Evolutionary conservation across 305 asterid genomes (phyloP), one percentile per base, ranked within the genome.

Genomic region (Withania somnifera): DNA sequence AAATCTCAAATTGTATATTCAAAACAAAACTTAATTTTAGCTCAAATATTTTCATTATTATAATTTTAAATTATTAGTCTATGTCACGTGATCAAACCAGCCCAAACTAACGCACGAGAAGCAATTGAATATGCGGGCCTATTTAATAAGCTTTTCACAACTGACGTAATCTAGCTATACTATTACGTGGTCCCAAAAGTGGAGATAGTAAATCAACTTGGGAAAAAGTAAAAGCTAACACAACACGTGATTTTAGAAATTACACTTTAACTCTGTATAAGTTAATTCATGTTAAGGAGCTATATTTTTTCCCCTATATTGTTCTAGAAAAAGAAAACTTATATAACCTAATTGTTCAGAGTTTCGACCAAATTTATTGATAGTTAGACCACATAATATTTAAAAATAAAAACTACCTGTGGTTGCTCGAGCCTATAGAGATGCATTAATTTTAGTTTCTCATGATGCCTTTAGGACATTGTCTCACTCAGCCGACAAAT

Each of bases 401-500:
- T 34, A 66, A 66, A 17, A 32, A 1, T 7, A 15, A 64, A 15
- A 64, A 6, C 14, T 34, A 32, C 17, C 2, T 66, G 3, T 36
- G 51, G 52, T 40, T 10, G 34, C 77, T 68, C 17, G 15, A 19
- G 28, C 4, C 3, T 38, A 38, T 30, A 30, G 4, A 30, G 4
- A 4, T 30, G 4, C 34, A 1, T 4, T 4, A 2, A 17, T 22
- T 14, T 19, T 11, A 40, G 22, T 45, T 24, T 6, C 24, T 22
- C 57, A 71, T 20, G 22, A 13, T 24, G 11, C 19, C 60, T 60
- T 58, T 17, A 34, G 58, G 36, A 40, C n/a, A 26, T 79, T 60
- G 36, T 66, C 17, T 28, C 60, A 61, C 42, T 60, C 60, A 79
- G 76, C 60, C 38, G 82, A 79, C 82, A 79, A 58, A 58, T 58